Conservation (phyloP, 495 filamentous ascomycete genomes). For the Neurospora tetrasperma region DNA sequence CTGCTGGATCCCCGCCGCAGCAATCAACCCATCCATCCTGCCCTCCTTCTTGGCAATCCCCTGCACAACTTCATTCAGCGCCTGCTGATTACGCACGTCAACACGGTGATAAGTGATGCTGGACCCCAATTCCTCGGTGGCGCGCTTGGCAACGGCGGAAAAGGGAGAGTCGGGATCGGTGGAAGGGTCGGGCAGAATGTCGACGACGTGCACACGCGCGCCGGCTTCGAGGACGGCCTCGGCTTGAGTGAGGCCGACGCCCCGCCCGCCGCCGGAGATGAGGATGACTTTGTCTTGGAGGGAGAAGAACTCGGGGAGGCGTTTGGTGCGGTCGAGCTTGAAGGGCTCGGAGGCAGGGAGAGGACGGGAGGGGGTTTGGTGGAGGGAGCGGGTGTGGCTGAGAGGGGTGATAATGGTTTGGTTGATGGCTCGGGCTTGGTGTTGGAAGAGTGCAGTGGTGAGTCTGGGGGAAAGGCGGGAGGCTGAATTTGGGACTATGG, state of each 20-base stretch:
- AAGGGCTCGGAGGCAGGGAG: neutral
- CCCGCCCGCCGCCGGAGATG: conserved; percentile 70
- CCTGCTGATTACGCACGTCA: conserved; percentile 68
- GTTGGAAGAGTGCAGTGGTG: neutral
- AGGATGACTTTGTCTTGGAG: conserved; percentile 66
- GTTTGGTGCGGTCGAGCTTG: conserved; percentile 6
- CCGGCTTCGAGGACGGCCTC: conserved; percentile 75
- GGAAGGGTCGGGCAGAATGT: conserved; percentile 36
- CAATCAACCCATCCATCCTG: conserved; percentile 68
- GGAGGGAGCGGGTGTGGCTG: conserved; percentile 4
- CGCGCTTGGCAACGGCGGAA: conserved; percentile 50
- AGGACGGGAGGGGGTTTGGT: conserved; percentile 3
- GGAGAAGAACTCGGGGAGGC: conserved; percentile 75
- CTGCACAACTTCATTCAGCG: conserved; percentile 55
- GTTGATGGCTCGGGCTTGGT: neutral
- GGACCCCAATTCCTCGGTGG: conserved; percentile 54
- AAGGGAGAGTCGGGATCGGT: conserved; percentile 34
- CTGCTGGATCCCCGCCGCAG: conserved; percentile 74
- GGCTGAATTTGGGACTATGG: neutral
- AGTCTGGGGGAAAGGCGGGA: neutral
- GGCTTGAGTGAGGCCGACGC: conserved; percentile 68
- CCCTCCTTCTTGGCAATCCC: conserved; percentile 61
- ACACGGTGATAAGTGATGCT: conserved; percentile 69
- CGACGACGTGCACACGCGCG: conserved; percentile 55
- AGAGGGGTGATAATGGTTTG: neutral